Conservation (phyloP, 139 green algal genomes). For the Chlorokybus atmophyticus region DNA sequence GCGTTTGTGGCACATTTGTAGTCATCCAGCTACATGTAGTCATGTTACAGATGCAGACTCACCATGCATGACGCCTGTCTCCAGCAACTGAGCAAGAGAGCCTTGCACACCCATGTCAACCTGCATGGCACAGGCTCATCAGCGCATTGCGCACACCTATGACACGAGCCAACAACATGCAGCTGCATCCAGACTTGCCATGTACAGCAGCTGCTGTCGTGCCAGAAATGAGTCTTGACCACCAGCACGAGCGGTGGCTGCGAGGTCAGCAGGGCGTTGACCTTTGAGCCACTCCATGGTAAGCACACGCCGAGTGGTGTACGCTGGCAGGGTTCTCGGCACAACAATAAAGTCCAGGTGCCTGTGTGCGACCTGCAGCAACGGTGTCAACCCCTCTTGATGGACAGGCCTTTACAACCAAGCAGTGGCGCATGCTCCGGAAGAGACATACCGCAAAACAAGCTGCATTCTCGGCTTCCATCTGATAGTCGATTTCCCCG, state of each 20-base stretch:
- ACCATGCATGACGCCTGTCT: slow-evolving; percentile 95
- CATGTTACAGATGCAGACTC: no score
- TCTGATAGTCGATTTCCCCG: slow-evolving; percentile 86
- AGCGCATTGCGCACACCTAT: no score
- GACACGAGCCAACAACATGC: no score
- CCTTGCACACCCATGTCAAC: slow-evolving; percentile 64
- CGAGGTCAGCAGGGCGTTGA: slow-evolving; percentile 36
- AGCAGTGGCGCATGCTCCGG: no score
- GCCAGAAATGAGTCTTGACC: no score
- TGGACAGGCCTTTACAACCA: no score
- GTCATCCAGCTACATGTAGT: no score
- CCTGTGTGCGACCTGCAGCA: background rate
- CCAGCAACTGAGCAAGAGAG: slow-evolving; percentile 84
- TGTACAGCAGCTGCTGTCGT: no score
- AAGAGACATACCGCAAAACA: slow-evolving; percentile 13
- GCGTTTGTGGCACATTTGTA: no score
- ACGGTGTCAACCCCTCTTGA: background rate
- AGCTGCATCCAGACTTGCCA: no score
- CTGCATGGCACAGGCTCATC: background rate
- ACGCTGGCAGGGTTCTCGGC: background rate
- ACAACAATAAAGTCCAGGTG: slow-evolving; percentile 39
- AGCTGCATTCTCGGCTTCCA: slow-evolving; percentile 34
- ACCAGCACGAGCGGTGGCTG: background rate
- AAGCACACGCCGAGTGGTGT: slow-evolving; percentile 60
- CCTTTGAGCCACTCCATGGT: slow-evolving; percentile 98